Base-by-base conservation (phyloP, 1,284 basidiomycete genomes). In the Ceratorhiza oryzae-sativae region DNA sequence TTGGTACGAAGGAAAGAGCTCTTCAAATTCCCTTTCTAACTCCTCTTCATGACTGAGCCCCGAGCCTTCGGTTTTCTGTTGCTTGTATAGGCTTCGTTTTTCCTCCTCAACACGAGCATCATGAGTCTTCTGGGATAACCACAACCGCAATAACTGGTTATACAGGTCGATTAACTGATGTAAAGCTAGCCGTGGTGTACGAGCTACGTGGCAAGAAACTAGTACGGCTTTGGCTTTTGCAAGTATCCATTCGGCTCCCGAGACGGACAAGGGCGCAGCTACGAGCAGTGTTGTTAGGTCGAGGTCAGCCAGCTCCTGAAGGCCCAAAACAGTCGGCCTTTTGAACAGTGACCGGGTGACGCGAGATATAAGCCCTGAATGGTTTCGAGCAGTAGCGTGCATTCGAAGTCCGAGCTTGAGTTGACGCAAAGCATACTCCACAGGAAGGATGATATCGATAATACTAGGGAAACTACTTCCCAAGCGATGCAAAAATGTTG, bases 1-100 rank as follows among this genome's bases (percentile, higher is more conserved):
- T 53, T 90, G 90, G 77, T 91, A 98, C 23, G 89, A 87, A 1
- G 96, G 95, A 80, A 98, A 98, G 56, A 97, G 80, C 1, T 85
- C 81, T 27, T 87, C 81, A 78, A 97, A 94, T 77, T 98, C 96
- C 73, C 85, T 84, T 79, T 92, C 92, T 12, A 70, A 32, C 77
- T 97, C 92, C 42, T 85, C 77, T 75, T 93, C 91, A 10, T 87
- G 87, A 74, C 95, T 96, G 12, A 86, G 86, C 10, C 86, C 80
- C 30, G 86, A 84, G 32, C 86, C 83, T 61, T 92, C 85, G 32
- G 86, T 80, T 71, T 85, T 85, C 51, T 87, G 89, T 70, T 85
- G 84, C 46, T 91, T 90, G 84, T 98, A 99, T 20, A 99, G 80
- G 60, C 92, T 92, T 36, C 88, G 86, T 0, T 88, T 86, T 41